These are phyloP conservation scores for Martensiomyces pterosporus DNA, from an alignment of 192 early-diverging fungal species.

Conservation along the genomic window DNA sequence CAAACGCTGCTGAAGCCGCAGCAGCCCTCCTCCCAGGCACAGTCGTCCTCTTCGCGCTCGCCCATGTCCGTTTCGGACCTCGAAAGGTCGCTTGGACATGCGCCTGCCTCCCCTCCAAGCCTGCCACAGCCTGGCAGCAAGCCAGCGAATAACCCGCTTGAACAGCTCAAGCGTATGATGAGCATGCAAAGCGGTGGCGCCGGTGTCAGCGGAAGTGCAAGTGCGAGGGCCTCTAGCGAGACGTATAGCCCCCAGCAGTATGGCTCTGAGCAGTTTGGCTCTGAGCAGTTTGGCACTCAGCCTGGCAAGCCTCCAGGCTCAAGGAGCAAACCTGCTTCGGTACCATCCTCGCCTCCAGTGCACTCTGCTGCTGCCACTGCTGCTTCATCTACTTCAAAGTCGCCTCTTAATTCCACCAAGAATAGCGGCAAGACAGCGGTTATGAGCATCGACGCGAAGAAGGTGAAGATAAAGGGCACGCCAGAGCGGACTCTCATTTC, in stretches of 20 bases:
- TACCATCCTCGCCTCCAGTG: no score
- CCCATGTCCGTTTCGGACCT: constrained; percentile 15
- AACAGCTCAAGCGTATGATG: constrained; percentile 46
- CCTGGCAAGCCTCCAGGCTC: no score
- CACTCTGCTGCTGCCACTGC: no score
- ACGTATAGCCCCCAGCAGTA: no score
- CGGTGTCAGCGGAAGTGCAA: constrained; percentile 3
- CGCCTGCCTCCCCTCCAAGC: constrained; percentile 1
- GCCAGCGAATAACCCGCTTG: constrained; percentile 21
- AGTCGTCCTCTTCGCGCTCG: constrained; percentile 12
- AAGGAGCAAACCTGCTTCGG: no score
- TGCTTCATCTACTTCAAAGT: no score
- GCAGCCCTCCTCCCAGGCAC: constrained; percentile 16
- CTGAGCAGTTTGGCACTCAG: no score
- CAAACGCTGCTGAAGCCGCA: constrained; percentile 45
- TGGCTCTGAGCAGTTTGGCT: no score
- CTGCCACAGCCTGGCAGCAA: constrained; percentile 1
- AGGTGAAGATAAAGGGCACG: constrained; percentile 23
- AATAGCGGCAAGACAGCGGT: no score
- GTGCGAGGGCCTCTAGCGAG: no score
- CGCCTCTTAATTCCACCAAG: no score
- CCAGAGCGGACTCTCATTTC: constrained; percentile 42
- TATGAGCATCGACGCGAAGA: constrained; percentile 26
- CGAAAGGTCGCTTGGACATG: constrained; percentile 17
- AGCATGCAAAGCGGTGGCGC: constrained; percentile 13